Evolutionary conservation across 2,329 filamentous ascomycete genomes (phyloP).

Genomic region (Westerdykella ornata): DNA sequence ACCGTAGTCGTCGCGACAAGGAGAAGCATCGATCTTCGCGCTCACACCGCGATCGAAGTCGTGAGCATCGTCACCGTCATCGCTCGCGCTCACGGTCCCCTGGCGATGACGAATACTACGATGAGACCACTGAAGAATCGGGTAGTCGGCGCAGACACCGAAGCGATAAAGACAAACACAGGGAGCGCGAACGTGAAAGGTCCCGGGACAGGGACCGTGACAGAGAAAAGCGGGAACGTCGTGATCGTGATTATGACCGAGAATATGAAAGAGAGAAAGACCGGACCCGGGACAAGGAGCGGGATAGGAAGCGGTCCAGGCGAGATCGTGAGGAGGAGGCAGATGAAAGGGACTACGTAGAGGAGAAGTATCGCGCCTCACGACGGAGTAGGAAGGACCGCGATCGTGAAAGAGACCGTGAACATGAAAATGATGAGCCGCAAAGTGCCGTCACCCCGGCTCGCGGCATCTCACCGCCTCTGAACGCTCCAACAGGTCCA

Average conservation of each 20-base stretch:
- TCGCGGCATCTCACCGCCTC: conserved; percentile 24
- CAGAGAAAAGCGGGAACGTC: conserved; percentile 40
- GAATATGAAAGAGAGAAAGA: conserved; percentile 39
- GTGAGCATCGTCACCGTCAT: conserved; percentile 40
- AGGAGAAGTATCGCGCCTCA: conserved; percentile 38
- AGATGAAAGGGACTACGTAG: conserved; percentile 34
- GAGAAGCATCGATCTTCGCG: conserved; percentile 42
- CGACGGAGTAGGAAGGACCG: conserved; percentile 39
- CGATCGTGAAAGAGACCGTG: conserved; percentile 35
- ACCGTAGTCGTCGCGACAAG: conserved; percentile 51
- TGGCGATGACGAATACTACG: conserved; percentile 21
- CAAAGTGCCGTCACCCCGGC: conserved; percentile 13
- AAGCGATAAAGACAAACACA: conserved; percentile 31
- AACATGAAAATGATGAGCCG: conserved; percentile 37
- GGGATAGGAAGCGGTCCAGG: conserved; percentile 45
- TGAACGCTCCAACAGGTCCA: conserved; percentile 32
- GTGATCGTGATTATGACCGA: conserved; percentile 47
- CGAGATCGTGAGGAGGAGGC: conserved; percentile 42
- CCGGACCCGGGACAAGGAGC: conserved; percentile 31
- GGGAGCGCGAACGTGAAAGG: conserved; percentile 48
- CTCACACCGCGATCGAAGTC: conserved; percentile 42
- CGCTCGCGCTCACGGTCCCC: conserved; percentile 38
- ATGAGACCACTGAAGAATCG: conserved; percentile 26
- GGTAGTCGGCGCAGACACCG: conserved; percentile 34
- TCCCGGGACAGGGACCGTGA: conserved; percentile 41